These are phyloP conservation scores for Alternaria brassicicola DNA, from an alignment of 2,329 filamentous ascomycete genomes.

Conservation along the genomic window DNA sequence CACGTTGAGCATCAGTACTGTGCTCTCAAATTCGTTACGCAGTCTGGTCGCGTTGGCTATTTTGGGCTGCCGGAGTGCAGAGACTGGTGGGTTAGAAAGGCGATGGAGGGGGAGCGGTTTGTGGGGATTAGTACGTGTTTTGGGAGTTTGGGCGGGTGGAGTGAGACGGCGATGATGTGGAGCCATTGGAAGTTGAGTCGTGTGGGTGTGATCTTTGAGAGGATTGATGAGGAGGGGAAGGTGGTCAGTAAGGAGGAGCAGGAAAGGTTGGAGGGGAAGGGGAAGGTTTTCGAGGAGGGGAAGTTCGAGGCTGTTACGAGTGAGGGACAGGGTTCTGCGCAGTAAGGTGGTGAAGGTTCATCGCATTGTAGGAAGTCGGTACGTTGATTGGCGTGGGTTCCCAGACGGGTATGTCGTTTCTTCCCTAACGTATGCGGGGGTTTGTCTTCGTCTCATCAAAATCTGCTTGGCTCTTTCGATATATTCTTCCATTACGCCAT, in stretches of 20 bases:
- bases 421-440: not conserved
- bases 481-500: not conserved
- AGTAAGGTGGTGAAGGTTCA: not conserved
- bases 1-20: slow-evolving; percentile 13
- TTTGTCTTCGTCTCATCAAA: not conserved
- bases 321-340: not conserved
- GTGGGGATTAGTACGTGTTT: slow-evolving; percentile 15
- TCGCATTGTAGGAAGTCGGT: not conserved
- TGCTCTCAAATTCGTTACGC: slow-evolving; percentile 24
- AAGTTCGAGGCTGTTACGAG: not conserved
- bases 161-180: slow-evolving; percentile 7
- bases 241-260: not conserved
- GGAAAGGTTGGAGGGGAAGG: not conserved
- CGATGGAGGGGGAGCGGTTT: slow-evolving; percentile 14
- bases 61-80: slow-evolving; percentile 13
- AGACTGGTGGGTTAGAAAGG: slow-evolving; percentile 13
- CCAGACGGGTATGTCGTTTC: not conserved
- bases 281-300: not conserved
- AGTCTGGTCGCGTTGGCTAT: slow-evolving; percentile 12
- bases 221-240: not conserved
- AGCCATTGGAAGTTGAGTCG: slow-evolving; percentile 13
- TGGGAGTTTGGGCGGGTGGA: slow-evolving; percentile 17
- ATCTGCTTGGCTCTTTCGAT: not conserved
- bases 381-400: not conserved
- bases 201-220: slow-evolving; percentile 5